Percentiles rank a stretch among this genome's conserved stretches.
phyloP scores from a whole-genome alignment of 208 protist genomes.

The Trypanosoma mega region DNA sequence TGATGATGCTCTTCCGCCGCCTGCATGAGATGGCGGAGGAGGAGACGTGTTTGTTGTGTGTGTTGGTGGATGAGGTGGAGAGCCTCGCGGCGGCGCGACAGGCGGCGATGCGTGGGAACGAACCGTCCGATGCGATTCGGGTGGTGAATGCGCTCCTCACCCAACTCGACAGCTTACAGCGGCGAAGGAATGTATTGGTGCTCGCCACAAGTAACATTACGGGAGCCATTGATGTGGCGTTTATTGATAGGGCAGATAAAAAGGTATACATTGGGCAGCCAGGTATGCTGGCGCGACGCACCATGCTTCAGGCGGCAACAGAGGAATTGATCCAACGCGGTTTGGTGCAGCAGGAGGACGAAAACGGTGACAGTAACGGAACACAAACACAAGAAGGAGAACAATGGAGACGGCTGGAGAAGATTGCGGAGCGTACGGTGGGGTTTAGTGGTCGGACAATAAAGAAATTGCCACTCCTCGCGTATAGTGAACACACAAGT shows the following conservation, averaged over 20 bases:
- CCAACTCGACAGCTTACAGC: slow-evolving; percentile 94
- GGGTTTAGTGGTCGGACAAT: slow-evolving; percentile 90
- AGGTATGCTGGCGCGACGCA: slow-evolving; percentile 55
- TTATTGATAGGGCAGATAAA: slow-evolving; percentile 96
- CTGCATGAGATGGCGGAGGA: slow-evolving; percentile 75
- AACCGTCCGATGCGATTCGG: slow-evolving; percentile 95
- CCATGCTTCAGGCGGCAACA: slow-evolving; percentile 76
- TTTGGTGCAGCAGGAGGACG: slow-evolving; percentile 29
- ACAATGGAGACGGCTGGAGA: slow-evolving; percentile 25
- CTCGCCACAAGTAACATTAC: slow-evolving; percentile 97
- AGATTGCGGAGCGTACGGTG: slow-evolving; percentile 44
- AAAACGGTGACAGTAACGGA: background rate
- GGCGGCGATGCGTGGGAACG: slow-evolving; percentile 84
- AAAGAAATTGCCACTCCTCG: slow-evolving; percentile 92
- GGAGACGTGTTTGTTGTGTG: slow-evolving; percentile 60
- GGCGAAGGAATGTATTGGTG: slow-evolving; percentile 89
- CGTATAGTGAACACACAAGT: slow-evolving; percentile 36
- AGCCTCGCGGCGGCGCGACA: slow-evolving; percentile 91
- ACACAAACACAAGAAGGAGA: too few relatives aligned
- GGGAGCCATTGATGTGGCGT: slow-evolving; percentile 92
- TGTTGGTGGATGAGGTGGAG: slow-evolving; percentile 97
- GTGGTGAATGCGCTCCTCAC: slow-evolving; percentile 97
- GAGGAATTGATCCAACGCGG: slow-evolving; percentile 69
- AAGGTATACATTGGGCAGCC: slow-evolving; percentile 93
- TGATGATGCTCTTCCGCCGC: slow-evolving; percentile 92